phyloP scores from a whole-genome alignment of 176 grass and related monocot genomes.

The Hordeum vulgare region MorexV3_pseudomolecules_assembly NC_058521.1:454090928-454091427 shows the following conservation, averaged over 20 bases:
- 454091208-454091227: conserved; percentile 39
- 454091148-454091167: not conserved
- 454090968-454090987: conserved; percentile 56
- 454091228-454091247: not conserved
- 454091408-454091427: conserved; percentile 9
- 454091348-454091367: conserved; percentile 40
- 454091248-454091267: not conserved
- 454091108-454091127: not conserved
- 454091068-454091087: conserved; percentile 2
- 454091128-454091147: conserved; percentile 25
- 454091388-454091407: not conserved
- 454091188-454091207: not conserved
- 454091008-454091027: conserved; percentile 38
- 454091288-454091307: conserved; percentile 1
- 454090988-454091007: conserved; percentile 49
- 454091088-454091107: not conserved
- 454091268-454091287: not conserved
- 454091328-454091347: conserved; percentile 25
- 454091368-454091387: conserved; percentile 29
- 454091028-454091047: conserved; percentile 51
- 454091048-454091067: conserved; percentile 39
- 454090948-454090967: conserved; percentile 18
- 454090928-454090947: conserved; percentile 47
- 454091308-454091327: conserved; percentile 48
- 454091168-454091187: not conserved